Evolutionary conservation across 2,329 filamentous ascomycete species (phyloP).

Genomic region (Talaromyces sp.): DNA sequence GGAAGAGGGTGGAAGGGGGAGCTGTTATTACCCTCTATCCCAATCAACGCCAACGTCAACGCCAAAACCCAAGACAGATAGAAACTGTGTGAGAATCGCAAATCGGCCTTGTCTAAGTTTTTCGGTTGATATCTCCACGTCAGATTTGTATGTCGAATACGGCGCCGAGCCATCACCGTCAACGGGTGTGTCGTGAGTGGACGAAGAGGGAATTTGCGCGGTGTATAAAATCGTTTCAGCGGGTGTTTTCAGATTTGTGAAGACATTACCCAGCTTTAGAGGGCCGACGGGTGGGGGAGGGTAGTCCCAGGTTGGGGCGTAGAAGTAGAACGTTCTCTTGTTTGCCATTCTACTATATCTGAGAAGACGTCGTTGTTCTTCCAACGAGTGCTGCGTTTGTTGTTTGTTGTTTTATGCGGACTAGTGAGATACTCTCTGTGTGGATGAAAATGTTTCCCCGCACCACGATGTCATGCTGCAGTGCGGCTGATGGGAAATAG

Average conservation of each 20-base stretch:
- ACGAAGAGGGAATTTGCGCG: neutral
- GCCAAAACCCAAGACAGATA: neutral
- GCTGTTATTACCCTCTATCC: neutral
- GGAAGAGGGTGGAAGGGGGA: neutral
- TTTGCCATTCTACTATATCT: neutral
- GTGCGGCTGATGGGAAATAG: neutral
- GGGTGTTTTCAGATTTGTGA: neutral
- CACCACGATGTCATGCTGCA: neutral
- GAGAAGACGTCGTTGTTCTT: neutral
- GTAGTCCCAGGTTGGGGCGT: neutral
- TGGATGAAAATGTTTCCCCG: neutral
- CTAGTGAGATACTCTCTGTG: neutral
- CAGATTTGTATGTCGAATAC: neutral
- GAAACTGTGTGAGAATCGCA: neutral
- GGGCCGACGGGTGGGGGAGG: neutral
- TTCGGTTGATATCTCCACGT: neutral
- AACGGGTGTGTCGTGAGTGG: neutral
- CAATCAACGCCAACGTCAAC: neutral
- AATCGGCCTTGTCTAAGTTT: neutral
- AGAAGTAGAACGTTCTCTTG: neutral
- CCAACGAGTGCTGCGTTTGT: neutral
- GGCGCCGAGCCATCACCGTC: neutral
- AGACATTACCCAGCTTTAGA: neutral
- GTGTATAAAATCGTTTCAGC: neutral
- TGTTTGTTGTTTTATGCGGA: neutral